Evolutionary conservation across 441 rosid species (phyloP).

Genomic region (Caryocar brasiliense): DNA sequence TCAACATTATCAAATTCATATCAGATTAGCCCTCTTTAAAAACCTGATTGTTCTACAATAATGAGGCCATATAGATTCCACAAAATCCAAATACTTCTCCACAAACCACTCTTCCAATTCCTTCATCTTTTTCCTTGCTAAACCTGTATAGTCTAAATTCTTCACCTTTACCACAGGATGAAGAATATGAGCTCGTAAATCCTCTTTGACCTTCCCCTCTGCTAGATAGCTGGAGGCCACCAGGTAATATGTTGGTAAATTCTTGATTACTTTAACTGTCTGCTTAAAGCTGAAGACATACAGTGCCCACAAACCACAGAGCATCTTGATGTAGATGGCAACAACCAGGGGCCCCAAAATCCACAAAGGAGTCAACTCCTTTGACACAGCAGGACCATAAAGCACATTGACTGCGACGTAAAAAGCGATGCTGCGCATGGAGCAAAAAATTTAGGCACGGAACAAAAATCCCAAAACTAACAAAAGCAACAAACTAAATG

Average conservation of each 20-base stretch:
- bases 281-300: constrained; percentile 72
- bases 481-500: no score
- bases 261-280: constrained; percentile 41
- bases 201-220: constrained; percentile 62
- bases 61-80: constrained; percentile 88
- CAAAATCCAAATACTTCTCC: constrained; percentile 70
- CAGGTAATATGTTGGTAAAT: constrained; percentile 45
- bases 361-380: constrained; percentile 80
- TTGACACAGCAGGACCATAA: constrained; percentile 66
- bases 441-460: constrained; percentile 12
- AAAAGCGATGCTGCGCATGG: constrained; percentile 54
- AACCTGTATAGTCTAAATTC: constrained; percentile 57
- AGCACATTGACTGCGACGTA: constrained; percentile 48
- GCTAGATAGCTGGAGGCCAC: constrained; percentile 41
- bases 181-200: constrained; percentile 29
- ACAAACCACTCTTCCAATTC: constrained; percentile 49
- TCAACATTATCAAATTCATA: constrained; percentile 20
- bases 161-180: constrained; percentile 50
- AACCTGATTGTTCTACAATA: constrained; percentile 90
- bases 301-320: constrained; percentile 56
- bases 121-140: constrained; percentile 44
- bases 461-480: neutral
- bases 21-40: constrained; percentile 79
- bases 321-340: constrained; percentile 61
- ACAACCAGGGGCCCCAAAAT: constrained; percentile 62